These are phyloP conservation scores for Nemania diffusa DNA, from an alignment of 2,329 filamentous ascomycete genomes.

Conservation along the genomic window DNA sequence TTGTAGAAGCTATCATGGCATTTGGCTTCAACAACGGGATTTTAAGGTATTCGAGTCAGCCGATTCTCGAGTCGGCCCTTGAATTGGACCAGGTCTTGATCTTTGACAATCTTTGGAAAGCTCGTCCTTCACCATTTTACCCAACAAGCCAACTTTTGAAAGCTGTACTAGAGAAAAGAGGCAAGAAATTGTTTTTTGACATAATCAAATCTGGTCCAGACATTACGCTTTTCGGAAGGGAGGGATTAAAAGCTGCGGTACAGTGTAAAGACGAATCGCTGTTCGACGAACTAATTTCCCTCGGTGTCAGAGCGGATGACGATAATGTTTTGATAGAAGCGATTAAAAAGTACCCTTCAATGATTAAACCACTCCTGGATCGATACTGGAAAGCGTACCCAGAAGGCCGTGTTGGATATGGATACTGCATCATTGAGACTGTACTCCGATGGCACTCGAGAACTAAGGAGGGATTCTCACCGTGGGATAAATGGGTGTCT, in stretches of 20 bases:
- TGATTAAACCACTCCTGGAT: conserved; percentile 8
- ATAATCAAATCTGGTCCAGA: background rate
- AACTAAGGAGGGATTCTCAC: too few species aligned
- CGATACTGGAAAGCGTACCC: conserved; percentile 6
- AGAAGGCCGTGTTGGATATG: background rate
- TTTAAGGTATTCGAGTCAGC: too few species aligned
- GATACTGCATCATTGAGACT: fast-evolving
- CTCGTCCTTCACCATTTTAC: background rate
- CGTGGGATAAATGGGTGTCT: background rate
- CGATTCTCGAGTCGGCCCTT: background rate
- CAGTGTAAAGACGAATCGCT: background rate
- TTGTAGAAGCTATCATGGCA: background rate
- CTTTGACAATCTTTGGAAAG: background rate
- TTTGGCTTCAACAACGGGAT: background rate
- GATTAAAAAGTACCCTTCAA: background rate
- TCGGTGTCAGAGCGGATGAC: background rate
- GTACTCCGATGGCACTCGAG: background rate
- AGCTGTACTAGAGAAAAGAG: background rate
- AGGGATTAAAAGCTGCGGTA: background rate
- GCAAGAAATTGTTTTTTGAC: background rate
- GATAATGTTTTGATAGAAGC: background rate
- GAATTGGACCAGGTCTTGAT: background rate
- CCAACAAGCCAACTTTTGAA: background rate
- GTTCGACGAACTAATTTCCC: background rate
- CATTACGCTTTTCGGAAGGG: background rate